A percentile compares a stretch with the other conserved stretches of the same genome.
phyloP scores from a whole-genome alignment of 164 flowering plant species.

The Aristolochia contorta region DNA sequence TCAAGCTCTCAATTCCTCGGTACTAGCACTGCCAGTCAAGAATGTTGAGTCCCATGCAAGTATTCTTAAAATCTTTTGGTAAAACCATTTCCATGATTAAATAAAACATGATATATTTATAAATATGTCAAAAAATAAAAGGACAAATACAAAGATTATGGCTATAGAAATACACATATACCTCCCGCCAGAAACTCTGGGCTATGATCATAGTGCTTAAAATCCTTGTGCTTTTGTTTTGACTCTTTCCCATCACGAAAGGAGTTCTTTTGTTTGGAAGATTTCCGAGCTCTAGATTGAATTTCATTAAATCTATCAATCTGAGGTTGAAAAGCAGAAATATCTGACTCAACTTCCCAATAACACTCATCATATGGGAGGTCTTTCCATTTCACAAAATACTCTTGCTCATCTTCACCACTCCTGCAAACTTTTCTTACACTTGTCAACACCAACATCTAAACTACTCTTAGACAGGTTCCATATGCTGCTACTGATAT shows the following conservation, averaged over 20 bases:
- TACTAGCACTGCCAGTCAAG: no score
- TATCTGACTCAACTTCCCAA: conserved; percentile 87
- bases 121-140: no score
- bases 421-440: conserved; percentile 28
- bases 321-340: conserved; percentile 76
- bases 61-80: no score
- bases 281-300: conserved; percentile 40
- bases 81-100: no score
- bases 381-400: conserved; percentile 92
- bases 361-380: conserved; percentile 87
- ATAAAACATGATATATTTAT: no score
- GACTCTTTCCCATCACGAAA: conserved; percentile 38
- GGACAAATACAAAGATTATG: background rate
- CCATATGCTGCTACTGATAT: no score
- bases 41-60: no score
- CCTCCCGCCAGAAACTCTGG: conserved; percentile 95
- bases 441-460: background rate
- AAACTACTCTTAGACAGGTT: no score
- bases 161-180: conserved; percentile 13
- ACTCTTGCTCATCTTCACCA: conserved; percentile 63
- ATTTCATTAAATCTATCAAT: conserved; percentile 59
- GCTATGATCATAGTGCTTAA: conserved; percentile 76
- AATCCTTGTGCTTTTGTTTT: conserved; percentile 58
- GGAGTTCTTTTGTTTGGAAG: conserved; percentile 45
- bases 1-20: no score